Evolutionary conservation across 352 stramenopile genomes (phyloP).

Genomic region (Globisporangium orthogonon): DNA sequence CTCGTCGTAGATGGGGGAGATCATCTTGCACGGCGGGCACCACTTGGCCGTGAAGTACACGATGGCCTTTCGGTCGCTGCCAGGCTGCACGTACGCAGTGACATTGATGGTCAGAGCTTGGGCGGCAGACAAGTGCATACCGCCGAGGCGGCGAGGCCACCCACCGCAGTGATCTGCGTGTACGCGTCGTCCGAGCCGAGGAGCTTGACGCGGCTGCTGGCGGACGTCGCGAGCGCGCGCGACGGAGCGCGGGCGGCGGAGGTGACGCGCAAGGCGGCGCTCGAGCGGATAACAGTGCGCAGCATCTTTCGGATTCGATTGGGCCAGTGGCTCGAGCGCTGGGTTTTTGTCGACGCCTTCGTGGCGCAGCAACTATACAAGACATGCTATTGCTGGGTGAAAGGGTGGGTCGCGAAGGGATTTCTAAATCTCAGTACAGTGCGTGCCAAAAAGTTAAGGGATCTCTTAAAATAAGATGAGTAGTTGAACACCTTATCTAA

Average conservation of each 20-base stretch:
- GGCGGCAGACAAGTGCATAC: too few relatives aligned
- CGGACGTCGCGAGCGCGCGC: slow-evolving; percentile 27
- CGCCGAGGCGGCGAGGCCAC: slow-evolving; percentile 5
- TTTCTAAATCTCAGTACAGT: too few relatives aligned
- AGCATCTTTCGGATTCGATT: slow-evolving; percentile 24
- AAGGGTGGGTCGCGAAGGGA: too few relatives aligned
- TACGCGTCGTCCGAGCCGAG: slow-evolving; percentile 72
- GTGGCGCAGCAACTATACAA: too few relatives aligned
- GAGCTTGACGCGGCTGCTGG: slow-evolving; percentile 62
- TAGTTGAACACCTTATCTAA: too few relatives aligned
- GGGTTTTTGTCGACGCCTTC: too few relatives aligned
- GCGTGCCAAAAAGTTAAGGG: too few relatives aligned
- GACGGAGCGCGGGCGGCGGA: slow-evolving; percentile 14
- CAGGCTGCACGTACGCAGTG: slow-evolving; percentile 24
- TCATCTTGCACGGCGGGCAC: slow-evolving; percentile 90
- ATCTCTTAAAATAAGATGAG: too few relatives aligned
- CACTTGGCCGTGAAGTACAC: slow-evolving; percentile 89
- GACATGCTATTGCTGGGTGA: too few relatives aligned
- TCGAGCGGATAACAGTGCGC: slow-evolving; percentile 21
- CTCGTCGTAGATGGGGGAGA: slow-evolving; percentile 83
- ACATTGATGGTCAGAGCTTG: neutral
- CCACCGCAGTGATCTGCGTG: slow-evolving; percentile 55
- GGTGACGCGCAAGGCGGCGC: slow-evolving; percentile 18
- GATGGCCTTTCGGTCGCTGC: slow-evolving; percentile 60
- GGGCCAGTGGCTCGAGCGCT: too few relatives aligned